Evolutionary conservation across 495 filamentous ascomycete genomes (phyloP).

Genomic region (Hypoxylon lenormandii): DNA sequence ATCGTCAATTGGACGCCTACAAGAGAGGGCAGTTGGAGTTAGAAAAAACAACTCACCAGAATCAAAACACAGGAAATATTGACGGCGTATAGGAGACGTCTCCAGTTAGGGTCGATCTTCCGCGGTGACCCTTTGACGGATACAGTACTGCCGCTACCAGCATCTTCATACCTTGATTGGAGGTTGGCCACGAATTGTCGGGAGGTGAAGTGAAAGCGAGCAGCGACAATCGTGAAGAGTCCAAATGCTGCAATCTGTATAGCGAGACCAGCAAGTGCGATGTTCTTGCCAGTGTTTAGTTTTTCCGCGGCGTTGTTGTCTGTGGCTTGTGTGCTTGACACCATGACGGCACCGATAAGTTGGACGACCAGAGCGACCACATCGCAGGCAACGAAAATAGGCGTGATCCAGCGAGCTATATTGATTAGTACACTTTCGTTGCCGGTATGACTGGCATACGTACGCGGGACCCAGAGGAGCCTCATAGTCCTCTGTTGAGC

Average conservation of each 20-base stretch:
- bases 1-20: slow-evolving; percentile 2
- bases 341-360: slow-evolving; percentile 54
- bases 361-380: slow-evolving; percentile 53
- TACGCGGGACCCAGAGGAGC: slow-evolving; percentile 62
- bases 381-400: slow-evolving; percentile 57
- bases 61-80: slow-evolving; percentile 51
- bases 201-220: slow-evolving; percentile 58
- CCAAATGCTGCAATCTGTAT: slow-evolving; percentile 55
- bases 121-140: slow-evolving; percentile 49
- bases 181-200: slow-evolving; percentile 52
- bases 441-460: neutral
- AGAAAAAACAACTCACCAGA: slow-evolving; percentile 49
- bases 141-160: slow-evolving; percentile 49
- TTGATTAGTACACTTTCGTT: neutral
- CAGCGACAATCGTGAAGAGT: slow-evolving; percentile 55
- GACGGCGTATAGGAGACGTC: slow-evolving; percentile 46
- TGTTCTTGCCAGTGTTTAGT: slow-evolving; percentile 55
- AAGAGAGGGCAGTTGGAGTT: neutral
- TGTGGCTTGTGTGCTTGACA: slow-evolving; percentile 50
- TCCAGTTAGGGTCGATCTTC: slow-evolving; percentile 55
- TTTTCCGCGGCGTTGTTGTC: slow-evolving; percentile 48
- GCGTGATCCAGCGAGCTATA: slow-evolving; percentile 56
- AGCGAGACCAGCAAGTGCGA: slow-evolving; percentile 53
- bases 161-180: slow-evolving; percentile 46
- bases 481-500: slow-evolving; percentile 52